Percentiles rank a stretch among this genome's conserved stretches.
Conservation (phyloP, 306 rosid genomes). For the Lupinus albus region DNA sequence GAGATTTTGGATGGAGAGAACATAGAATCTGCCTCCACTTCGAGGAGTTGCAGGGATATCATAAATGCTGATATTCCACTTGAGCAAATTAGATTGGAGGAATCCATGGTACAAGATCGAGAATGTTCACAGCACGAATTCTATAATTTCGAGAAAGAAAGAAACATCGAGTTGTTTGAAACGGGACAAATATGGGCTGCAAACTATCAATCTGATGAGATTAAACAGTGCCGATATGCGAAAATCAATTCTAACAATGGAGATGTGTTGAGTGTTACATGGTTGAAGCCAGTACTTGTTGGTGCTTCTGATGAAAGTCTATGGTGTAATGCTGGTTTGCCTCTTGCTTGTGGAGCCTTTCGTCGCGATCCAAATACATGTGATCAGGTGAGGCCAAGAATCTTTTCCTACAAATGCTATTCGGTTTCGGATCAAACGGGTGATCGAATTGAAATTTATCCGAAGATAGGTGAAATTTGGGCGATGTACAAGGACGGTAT, state of each 20-base stretch:
- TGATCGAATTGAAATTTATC: slow-evolving; percentile 12
- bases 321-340: slow-evolving; percentile 21
- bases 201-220: neutral
- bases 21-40: slow-evolving; percentile 15
- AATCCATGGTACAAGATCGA: slow-evolving; percentile 4
- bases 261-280: slow-evolving; percentile 1
- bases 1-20: neutral
- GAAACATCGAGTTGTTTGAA: neutral
- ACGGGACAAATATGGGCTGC: neutral
- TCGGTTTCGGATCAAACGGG: neutral
- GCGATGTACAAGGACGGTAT: neutral
- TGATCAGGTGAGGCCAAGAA: neutral
- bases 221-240: neutral
- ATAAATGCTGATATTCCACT: neutral
- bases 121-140: slow-evolving; percentile 3
- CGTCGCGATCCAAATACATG: neutral
- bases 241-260: neutral
- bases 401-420: slow-evolving; percentile 22
- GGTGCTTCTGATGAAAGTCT: neutral
- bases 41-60: neutral
- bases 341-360: slow-evolving; percentile 23
- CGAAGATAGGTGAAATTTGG: slow-evolving; percentile 22
- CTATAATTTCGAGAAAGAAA: slow-evolving; percentile 14
- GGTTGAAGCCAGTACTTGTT: slow-evolving; percentile 14
- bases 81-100: slow-evolving; percentile 22